Base-by-base conservation (phyloP, 2,329 filamentous ascomycete genomes). In the Pseudocercospora fuligena region DNA sequence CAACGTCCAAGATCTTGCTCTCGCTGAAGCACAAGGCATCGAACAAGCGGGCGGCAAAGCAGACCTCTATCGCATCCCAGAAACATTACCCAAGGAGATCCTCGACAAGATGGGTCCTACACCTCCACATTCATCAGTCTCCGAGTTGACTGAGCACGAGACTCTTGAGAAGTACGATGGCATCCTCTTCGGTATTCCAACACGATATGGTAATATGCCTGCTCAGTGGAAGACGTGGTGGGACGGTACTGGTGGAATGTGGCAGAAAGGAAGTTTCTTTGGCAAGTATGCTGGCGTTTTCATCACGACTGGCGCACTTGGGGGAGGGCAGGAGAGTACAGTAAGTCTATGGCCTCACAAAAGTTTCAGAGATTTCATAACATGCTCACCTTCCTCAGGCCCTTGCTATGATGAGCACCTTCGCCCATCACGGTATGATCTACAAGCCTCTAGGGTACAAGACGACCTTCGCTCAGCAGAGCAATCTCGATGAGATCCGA, bases 201-300 rank as follows among this genome's bases (percentile, higher is more conserved):
- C 94, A 56, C 88, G 94, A 73, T 97, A 91, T 83, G 94, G 94
- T 76, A 97, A 95, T 88, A 96, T 96, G 86, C 93, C 94, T 59
- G 91, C 90, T 21, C 94, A 97, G 83, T 97, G 91, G 91, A 97
- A 94, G 86, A 77, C 87, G 53, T 93, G 92, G 85, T 95, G 92
- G 91, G 94, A 97, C 84, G 87, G 87, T 81, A 93, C 92, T 25
- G 93, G 93, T 77, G 84, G 86, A 74, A 90, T 94, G 80, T 97
- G 94, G 94, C 81, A 84, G 63, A 78, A 81, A 16, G 94, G 94
- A 68, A 88, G 84, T 46, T 72, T 59, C 65, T 70, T 65, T 72
- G 93, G 93, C 82, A 97, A 97, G 85, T 89, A 92, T 76, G 94
- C 90, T 64, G 94, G 94, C 75, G 71, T 97, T 68, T 97, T 97